Conservation (phyloP, 163 green algal genomes). For the Chloromonas sp. region DNA sequence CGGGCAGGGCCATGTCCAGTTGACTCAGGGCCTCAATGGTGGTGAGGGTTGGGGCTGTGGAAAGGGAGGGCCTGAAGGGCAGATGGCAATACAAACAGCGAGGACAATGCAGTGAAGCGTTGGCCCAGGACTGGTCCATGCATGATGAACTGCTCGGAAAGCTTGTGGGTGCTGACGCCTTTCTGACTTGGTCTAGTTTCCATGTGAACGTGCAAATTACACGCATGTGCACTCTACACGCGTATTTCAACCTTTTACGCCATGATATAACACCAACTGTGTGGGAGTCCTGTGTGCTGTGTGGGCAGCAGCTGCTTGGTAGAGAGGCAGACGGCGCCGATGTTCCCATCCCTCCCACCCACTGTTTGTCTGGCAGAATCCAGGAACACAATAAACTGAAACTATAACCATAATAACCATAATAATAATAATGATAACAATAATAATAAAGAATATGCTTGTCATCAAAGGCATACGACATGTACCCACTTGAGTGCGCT, state of each 20-base stretch:
- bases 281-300: no score
- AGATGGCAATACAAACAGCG: background rate
- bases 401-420: background rate
- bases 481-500: background rate
- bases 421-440: background rate
- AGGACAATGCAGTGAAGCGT: background rate
- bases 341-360: no score
- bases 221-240: background rate
- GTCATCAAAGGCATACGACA: background rate
- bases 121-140: background rate
- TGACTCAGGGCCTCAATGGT: slow-evolving; percentile 10
- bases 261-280: no score
- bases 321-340: background rate
- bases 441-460: background rate
- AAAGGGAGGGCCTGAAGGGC: background rate
- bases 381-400: background rate
- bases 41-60: background rate
- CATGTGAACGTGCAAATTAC: background rate
- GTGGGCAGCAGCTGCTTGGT: background rate
- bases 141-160: background rate
- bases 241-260: no score
- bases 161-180: no score
- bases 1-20: slow-evolving; percentile 41
- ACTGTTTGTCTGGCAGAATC: background rate
- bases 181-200: background rate